Conservation (phyloP, 352 stramenopile genomes). For the Globisporangium mamillatum region DNA sequence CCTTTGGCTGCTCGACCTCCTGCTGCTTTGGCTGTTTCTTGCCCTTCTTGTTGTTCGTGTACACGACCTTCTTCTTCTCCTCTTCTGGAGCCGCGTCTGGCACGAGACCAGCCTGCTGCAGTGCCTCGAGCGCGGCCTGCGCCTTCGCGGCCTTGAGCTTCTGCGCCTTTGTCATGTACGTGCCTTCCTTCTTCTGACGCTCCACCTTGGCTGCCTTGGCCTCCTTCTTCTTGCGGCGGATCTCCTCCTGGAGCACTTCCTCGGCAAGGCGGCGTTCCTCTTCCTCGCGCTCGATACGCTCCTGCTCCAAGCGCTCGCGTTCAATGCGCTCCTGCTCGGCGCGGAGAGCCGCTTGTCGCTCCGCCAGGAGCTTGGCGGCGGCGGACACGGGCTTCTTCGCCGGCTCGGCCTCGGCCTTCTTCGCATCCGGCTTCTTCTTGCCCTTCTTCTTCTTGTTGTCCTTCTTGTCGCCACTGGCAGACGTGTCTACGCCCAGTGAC, state of each 20-base stretch:
- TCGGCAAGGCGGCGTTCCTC: conserved; percentile 51
- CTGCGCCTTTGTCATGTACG: conserved; percentile 99
- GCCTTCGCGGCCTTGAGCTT: conserved; percentile 92
- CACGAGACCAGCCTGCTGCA: conserved; percentile 91
- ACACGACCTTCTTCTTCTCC: conserved; percentile 91
- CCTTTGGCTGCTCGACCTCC: conserved; percentile 31
- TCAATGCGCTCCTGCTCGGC: conserved; percentile 75
- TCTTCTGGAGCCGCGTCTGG: conserved; percentile 51
- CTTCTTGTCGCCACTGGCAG: conserved; percentile 51
- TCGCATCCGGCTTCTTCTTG: conserved; percentile 60
- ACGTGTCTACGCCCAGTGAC: conserved; percentile 67
- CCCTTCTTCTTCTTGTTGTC: conserved; percentile 85
- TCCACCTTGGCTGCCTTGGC: conserved; percentile 88
- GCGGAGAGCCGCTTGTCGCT: conserved; percentile 69
- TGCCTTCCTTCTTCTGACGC: conserved; percentile 95
- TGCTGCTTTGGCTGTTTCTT: conserved; percentile 38
- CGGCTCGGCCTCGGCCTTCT: conserved; percentile 41
- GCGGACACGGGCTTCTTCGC: conserved; percentile 75
- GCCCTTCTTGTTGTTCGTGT: conserved; percentile 86
- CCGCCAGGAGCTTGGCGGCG: conserved; percentile 63
- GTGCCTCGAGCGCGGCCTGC: conserved; percentile 87
- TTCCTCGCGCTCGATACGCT: conserved; percentile 65
- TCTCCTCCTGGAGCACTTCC: conserved; percentile 52
- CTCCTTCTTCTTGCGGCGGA: conserved; percentile 80
- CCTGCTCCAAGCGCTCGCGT: conserved; percentile 69